phyloP scores from a whole-genome alignment of 306 rosid species.

The Ziziphus jujuba region DNA sequence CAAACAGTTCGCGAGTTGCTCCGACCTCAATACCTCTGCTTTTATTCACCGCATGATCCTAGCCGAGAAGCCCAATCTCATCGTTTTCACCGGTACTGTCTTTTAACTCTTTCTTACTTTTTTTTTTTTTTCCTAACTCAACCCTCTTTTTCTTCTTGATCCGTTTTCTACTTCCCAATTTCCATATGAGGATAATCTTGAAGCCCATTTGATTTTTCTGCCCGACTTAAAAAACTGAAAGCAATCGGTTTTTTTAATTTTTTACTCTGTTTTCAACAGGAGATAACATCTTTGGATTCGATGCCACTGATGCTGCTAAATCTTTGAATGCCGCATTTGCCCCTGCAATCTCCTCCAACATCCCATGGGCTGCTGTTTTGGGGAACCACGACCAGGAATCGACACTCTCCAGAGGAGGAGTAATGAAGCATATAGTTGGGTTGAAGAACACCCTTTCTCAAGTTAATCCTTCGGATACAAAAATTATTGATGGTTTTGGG shows the following conservation, averaged over 20 bases:
- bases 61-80: constrained; percentile 91
- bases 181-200: neutral
- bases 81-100: constrained; percentile 79
- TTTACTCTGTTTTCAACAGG: constrained; percentile 42
- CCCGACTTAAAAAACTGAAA: neutral
- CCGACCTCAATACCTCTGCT: constrained; percentile 83
- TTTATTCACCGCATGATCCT: constrained; percentile 68
- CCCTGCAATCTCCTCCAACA: constrained; percentile 80
- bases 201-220: neutral
- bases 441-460: constrained; percentile 69
- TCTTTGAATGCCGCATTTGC: constrained; percentile 82
- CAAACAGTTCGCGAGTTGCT: constrained; percentile 55
- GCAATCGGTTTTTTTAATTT: too few relatives aligned
- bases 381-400: constrained; percentile 99
- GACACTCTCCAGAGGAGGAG: constrained; percentile 80
- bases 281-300: constrained; percentile 72
- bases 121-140: neutral
- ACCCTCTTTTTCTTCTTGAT: neutral
- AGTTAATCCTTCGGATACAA: constrained; percentile 57
- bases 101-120: neutral
- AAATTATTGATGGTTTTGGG: constrained; percentile 80
- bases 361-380: constrained; percentile 87
- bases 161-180: neutral
- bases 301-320: constrained; percentile 62
- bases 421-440: constrained; percentile 76